Evolutionary conservation across 108 stramenopile genomes (phyloP), one percentile per base, ranked within the genome.

Genomic region (Cyclotella choctawhatcheeana): DNA sequence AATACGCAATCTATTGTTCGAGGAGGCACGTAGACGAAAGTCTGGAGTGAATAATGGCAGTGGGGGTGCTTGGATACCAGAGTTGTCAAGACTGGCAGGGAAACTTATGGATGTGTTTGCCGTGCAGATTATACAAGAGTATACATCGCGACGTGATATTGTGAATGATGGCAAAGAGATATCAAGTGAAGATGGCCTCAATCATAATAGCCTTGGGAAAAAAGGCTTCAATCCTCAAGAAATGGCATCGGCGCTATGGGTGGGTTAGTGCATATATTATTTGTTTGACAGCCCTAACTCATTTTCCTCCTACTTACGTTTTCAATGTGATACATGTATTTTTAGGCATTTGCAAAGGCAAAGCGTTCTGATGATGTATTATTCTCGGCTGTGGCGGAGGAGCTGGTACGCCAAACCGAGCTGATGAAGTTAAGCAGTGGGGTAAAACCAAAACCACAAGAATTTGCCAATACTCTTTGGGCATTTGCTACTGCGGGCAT

Each of bases 401-500:
- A 73, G 30, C 58, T 92, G 61, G 66, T 86, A 29, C 71, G 56
- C 35, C 65, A 82, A 44, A 83, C 80, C 16, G 20, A 43, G 31
- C 27, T 27, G 40, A 51, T 55, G 35, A 76, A 44, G 61, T 35
- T 34, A 45, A 0, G 61, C 31, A 45, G 52, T 18, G 74, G 44
- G 17, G 34, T 35, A 31, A 50, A 52, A 34, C 77, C 77, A 16
- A 71, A 71, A 59, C 79, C 79, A 14, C 79, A 80, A 25, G 90
- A 92, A 67, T 82, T 88, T 78, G 74, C 77, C 34, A 92, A 92
- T 63, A 84, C 88, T 10, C 63, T 94, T 51, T 91, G 90, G 93
- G 89, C 88, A 17, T 75, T 89, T 45, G 93, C 91, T 13, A 91
- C 89, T 20, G 79, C 89, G n/a, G 85, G 82, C 20, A 54, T 85